These are phyloP conservation scores for Flaveria floridana DNA, from an alignment of 140 eudicot genomes.

Conservation along the genomic window DNA sequence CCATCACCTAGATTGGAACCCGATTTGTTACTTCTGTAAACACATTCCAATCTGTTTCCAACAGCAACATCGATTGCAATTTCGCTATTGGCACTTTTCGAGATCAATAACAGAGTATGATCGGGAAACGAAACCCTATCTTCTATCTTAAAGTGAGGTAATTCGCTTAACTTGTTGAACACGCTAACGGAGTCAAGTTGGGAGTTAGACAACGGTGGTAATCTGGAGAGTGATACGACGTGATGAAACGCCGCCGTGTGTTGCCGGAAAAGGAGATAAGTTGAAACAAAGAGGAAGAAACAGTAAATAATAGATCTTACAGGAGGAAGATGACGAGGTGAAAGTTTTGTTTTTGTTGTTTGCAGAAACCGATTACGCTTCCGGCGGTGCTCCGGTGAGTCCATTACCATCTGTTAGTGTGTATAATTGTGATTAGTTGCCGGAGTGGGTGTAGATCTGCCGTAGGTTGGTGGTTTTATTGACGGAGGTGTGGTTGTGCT, in stretches of 20 bases:
- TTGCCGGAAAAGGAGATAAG: conserved; percentile 35
- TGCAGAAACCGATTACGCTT: conserved; percentile 38
- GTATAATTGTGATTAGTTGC: neutral
- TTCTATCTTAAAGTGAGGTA: conserved; percentile 39
- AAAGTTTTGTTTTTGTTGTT: conserved; percentile 27
- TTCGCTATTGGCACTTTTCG: conserved; percentile 19
- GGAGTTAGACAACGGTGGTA: conserved; percentile 47
- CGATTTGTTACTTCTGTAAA: conserved; percentile 39
- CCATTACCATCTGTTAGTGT: conserved; percentile 34
- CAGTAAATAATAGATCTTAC: conserved; percentile 50
- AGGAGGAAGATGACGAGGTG: conserved; percentile 34
- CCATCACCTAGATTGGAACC: neutral
- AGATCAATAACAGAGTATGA: conserved; percentile 56
- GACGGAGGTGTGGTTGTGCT: conserved; percentile 10
- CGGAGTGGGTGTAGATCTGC: neutral
- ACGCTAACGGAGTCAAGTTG: conserved; percentile 29
- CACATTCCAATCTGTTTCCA: conserved; percentile 48
- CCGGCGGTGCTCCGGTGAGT: conserved; percentile 65
- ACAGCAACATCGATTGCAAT: conserved; percentile 11
- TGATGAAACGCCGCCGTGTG: conserved; percentile 44
- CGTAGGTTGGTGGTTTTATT: neutral
- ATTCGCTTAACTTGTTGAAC: conserved; percentile 1
- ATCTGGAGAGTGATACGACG: conserved; percentile 42
- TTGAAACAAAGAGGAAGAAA: conserved; percentile 42
- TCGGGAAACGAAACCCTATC: conserved; percentile 71